Evolutionary conservation across 2,329 filamentous ascomycete genomes (phyloP).

Genomic region (Herpotrichia juniperi): DNA sequence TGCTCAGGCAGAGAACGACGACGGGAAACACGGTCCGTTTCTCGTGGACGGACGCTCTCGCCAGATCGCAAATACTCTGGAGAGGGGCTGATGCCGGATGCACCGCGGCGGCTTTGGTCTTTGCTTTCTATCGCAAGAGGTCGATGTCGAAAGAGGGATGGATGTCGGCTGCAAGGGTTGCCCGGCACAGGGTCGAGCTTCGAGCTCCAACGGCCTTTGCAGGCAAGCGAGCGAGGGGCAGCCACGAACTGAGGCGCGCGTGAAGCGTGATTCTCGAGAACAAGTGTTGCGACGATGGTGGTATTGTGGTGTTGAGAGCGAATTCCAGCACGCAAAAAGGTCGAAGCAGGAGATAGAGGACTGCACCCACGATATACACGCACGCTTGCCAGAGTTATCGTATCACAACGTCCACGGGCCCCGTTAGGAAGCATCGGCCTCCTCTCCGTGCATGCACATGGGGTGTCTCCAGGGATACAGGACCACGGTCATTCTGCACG

Average conservation of each 20-base stretch:
- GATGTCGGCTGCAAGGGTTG: conserved; percentile 35
- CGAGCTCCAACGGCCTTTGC: conserved; percentile 31
- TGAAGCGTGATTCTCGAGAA: not conserved
- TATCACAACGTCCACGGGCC: too few relatives aligned
- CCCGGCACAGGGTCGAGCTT: conserved; percentile 27
- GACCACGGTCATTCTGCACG: too few relatives aligned
- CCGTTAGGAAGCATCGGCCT: too few relatives aligned
- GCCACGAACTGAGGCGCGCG: not conserved
- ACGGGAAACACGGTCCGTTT: conserved; percentile 33
- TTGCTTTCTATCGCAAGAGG: not conserved
- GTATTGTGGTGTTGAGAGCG: not conserved
- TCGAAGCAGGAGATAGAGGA: not conserved
- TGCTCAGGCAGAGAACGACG: conserved; percentile 16
- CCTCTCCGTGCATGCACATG: too few relatives aligned
- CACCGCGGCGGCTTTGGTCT: conserved; percentile 4
- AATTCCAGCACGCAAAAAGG: not conserved
- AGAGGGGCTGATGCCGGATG: conserved; percentile 19
- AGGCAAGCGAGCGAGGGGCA: conserved; percentile 30
- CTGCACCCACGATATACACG: not conserved
- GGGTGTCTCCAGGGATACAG: too few relatives aligned
- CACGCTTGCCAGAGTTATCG: not conserved
- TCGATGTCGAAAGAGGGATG: conserved; percentile 16
- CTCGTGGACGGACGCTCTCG: conserved; percentile 15
- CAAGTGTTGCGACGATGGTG: not conserved
- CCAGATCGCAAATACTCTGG: conserved; percentile 13